Evolutionary conservation across 2,329 filamentous ascomycete species (phyloP), one percentile per base, ranked within the genome.

Genomic region (Colletotrichum sp.): DNA sequence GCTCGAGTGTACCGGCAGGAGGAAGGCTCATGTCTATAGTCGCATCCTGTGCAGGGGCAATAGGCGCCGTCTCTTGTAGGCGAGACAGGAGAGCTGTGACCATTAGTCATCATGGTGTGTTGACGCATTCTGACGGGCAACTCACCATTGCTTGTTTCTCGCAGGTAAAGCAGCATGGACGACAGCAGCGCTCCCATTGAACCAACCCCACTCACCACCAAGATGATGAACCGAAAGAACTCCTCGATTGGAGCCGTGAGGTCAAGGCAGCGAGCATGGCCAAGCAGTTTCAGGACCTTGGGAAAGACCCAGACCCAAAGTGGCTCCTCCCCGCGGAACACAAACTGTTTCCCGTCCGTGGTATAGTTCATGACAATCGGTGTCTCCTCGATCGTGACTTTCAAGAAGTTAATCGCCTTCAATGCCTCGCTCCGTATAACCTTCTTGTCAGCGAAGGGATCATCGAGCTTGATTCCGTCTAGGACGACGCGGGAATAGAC

Each of bases 401-500:
- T 90, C 60, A 98, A 89, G 68, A 98, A 96, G 79, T 94, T 92
- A 64, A 98, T 89, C 68, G 95, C 96, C 81, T 95, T 93, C 44
- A 90, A 84, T 2, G 92, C 92, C 79, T 95, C 92, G 62, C 89
- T 84, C 32, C 90, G 85, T 57, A 93, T 84, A 72, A 91, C 85
- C 39, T 88, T 87, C 68, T 84, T 85, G 78, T 92, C 87, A 75
- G 92, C 88, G 82, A 96, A 94, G 4, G 92, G 92, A 79, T 96
- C 92, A 80, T 95, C 91, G 81, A 91, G 89, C 78, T 90, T 89
- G 63, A 95, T 88, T 60, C 89, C 89, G 79, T 96, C 94, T 15
- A 98, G 88, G 26, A 95, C 94, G 74, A 95, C 94, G 81, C 95
- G 93, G 66, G 94, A 90, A 79, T 97, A 94, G 77, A 98, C 94